A percentile compares a stretch with the other conserved stretches of the same genome.
Conservation (phyloP, 352 stramenopile genomes). For the Elongisporangium undulatum region DNA sequence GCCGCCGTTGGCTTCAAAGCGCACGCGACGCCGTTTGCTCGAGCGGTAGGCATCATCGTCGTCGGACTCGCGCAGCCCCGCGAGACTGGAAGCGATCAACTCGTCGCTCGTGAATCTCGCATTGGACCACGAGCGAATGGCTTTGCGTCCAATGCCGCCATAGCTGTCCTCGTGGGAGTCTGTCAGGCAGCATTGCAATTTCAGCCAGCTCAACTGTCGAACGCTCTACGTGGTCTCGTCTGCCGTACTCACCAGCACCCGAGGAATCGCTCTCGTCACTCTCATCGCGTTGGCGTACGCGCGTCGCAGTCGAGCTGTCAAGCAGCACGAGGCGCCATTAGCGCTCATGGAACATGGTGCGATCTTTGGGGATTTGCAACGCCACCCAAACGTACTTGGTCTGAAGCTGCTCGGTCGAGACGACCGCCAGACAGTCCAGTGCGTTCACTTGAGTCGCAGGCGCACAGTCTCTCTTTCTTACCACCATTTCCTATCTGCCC, state of each 20-base stretch:
- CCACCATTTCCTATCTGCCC: neutral
- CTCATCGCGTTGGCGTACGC: neutral
- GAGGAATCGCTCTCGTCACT: neutral
- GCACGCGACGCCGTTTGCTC: neutral
- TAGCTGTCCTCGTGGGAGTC: neutral
- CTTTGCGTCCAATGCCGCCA: neutral
- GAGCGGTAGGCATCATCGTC: neutral
- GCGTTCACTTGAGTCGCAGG: constrained; percentile 2
- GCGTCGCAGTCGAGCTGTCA: neutral
- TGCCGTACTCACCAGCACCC: neutral
- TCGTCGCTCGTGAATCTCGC: neutral
- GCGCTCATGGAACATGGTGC: neutral
- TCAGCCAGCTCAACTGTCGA: neutral
- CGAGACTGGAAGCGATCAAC: neutral
- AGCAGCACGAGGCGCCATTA: neutral
- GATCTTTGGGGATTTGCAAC: neutral
- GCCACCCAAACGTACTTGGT: neutral
- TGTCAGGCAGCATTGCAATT: neutral
- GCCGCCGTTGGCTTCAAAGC: neutral
- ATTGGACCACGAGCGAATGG: neutral
- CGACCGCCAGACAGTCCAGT: constrained; percentile 9
- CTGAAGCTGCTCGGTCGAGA: constrained; percentile 5
- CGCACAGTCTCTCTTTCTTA: neutral
- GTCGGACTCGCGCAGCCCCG: neutral
- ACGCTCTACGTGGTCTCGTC: neutral